These are phyloP conservation scores for Phytopythium cucurbitacearum DNA, from an alignment of 352 stramenopile species.

Conservation along the genomic window DNA sequence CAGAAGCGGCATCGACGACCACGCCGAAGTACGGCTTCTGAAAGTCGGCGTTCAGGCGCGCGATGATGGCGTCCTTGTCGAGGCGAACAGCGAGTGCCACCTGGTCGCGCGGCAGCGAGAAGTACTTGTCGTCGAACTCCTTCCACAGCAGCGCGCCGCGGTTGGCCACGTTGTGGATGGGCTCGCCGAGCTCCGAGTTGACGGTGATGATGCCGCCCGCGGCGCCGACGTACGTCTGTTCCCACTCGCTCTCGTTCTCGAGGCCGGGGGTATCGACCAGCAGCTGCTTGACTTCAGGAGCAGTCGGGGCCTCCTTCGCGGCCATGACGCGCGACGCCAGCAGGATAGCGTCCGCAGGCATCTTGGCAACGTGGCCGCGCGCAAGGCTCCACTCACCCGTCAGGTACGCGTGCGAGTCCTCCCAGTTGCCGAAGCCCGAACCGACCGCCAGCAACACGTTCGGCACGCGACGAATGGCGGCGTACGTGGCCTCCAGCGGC, in stretches of 20 bases:
- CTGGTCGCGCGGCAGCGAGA: constrained; percentile 67
- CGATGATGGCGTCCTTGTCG: constrained; percentile 77
- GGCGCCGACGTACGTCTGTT: constrained; percentile 66
- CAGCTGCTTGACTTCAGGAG: constrained; percentile 78
- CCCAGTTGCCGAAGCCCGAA: constrained; percentile 85
- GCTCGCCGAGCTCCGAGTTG: constrained; percentile 79
- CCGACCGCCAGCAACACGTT: constrained; percentile 86
- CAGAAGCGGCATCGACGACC: constrained; percentile 35
- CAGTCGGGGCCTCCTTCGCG: constrained; percentile 83
- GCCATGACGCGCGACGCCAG: constrained; percentile 84
- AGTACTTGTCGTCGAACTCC: constrained; percentile 87
- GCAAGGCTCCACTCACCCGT: constrained; percentile 79
- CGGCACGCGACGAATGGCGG: constrained; percentile 62
- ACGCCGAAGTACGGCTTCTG: constrained; percentile 89
- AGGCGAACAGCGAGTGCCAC: constrained; percentile 56
- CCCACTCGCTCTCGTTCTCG: constrained; percentile 66
- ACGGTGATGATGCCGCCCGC: constrained; percentile 79
- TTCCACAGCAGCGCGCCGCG: constrained; percentile 73
- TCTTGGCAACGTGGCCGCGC: constrained; percentile 46
- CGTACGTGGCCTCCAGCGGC: constrained; percentile 70
- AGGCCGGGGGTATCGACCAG: constrained; percentile 79
- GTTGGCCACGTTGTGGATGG: constrained; percentile 85
- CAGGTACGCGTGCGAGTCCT: constrained; percentile 74
- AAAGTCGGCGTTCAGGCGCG: constrained; percentile 80
- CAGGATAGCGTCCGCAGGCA: constrained; percentile 81